Base-by-base conservation (phyloP, 805 yeast species). In the Cyberlindnera meyerae region DNA sequence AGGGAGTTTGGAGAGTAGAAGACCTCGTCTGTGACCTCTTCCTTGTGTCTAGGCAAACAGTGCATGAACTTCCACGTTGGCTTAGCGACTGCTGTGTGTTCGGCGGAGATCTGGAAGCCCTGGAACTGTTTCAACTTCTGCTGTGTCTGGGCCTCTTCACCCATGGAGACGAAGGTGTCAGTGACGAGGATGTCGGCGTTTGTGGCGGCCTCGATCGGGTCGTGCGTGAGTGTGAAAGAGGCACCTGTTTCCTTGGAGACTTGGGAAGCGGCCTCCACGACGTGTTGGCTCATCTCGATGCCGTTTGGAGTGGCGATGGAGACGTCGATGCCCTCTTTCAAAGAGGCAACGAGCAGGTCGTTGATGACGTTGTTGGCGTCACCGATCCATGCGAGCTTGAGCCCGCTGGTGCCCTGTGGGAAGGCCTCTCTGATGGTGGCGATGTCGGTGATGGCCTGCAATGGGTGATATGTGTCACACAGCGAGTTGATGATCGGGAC, bases 131-230 rank as follows among this genome's bases (percentile, higher is more conserved):
- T 68, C 49, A 93, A 66, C 45, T 89, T 84, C 39, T 70, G 66
- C 33, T 59, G 68, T 45, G 77, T 84, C 58, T 89, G 89, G 5
- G 73, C 65, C 61, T 93, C 98, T 67, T 93, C 89, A 39, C 98
- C 98, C 98, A 93, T 93, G 1, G 97, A 90, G 17, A 93, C 77
- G 79, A 95, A 93, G 4, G 98, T 93, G 54, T 93, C 98, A 12
- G 98, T 93, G 30, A 90, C 97, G 24, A 93, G 61, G 27, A 93
- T 70, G 54, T 90, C 76, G 5, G 97, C 87, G 47, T 71, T 69
- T 36, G 70, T 68, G 34, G 87, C 75, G 1, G 97, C 96, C 18
- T 54, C 67, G n/a, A 64, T 52, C 4, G 97, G 93, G 51, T 85
- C 86, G 47, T 85, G 79, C 4, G 81, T 71, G 8, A 79, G 54